Evolutionary conservation across 177 flowering plant genomes (phyloP).

Genomic region (Vitis hybrid): DNA sequence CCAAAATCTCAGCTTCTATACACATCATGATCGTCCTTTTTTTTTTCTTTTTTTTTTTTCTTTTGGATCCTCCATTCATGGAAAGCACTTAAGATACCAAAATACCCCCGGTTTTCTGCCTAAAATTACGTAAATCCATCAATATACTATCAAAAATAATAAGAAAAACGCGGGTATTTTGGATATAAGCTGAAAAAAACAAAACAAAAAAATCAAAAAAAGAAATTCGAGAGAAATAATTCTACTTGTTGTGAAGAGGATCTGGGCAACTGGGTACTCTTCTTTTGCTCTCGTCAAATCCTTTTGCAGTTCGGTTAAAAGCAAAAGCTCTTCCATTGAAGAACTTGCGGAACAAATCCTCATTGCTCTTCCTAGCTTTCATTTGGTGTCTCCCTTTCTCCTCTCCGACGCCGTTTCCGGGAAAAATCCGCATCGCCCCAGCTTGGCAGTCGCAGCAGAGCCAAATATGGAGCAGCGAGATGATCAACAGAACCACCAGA

Average conservation of each 20-base stretch:
- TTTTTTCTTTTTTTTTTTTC: background rate
- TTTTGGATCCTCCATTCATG: background rate
- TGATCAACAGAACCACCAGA: slow-evolving; percentile 15
- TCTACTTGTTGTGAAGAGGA: slow-evolving; percentile 68
- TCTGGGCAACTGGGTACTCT: slow-evolving; percentile 74
- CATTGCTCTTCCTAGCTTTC: slow-evolving; percentile 13
- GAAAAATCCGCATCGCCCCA: slow-evolving; percentile 33
- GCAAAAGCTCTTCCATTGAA: slow-evolving; percentile 23
- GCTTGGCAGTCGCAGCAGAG: slow-evolving; percentile 30
- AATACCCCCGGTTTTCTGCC: slow-evolving; percentile 54
- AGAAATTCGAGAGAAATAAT: background rate
- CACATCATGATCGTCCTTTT: slow-evolving; percentile 13
- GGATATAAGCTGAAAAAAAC: slow-evolving; percentile 18
- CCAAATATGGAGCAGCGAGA: slow-evolving; percentile 32
- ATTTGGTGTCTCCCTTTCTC: background rate
- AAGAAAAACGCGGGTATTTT: slow-evolving; percentile 61
- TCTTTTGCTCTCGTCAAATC: slow-evolving; percentile 43
- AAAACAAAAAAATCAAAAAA: slow-evolving; percentile 5
- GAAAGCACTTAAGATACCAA: slow-evolving; percentile 26
- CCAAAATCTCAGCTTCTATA: slow-evolving; percentile 10
- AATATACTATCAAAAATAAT: slow-evolving; percentile 2
- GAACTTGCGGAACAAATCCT: slow-evolving; percentile 26
- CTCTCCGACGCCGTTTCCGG: slow-evolving; percentile 4
- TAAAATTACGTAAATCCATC: background rate
- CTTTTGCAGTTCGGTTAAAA: slow-evolving; percentile 25